Conservation (phyloP, 176 grass and related monocot genomes). For the Triticum turgidum region DNA sequence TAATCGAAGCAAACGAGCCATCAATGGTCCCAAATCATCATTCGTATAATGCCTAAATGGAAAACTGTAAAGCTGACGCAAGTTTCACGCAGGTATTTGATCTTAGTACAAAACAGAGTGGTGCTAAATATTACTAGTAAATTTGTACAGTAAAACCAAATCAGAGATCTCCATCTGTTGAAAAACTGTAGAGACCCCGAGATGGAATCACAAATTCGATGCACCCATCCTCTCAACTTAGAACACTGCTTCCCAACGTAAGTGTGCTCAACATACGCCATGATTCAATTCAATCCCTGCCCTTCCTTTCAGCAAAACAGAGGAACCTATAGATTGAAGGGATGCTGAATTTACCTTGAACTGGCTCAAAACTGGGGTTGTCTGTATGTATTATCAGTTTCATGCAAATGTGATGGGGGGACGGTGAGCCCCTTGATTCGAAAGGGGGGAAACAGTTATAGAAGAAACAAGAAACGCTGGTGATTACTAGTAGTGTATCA, state of each 20-base stretch:
- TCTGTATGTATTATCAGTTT: background rate
- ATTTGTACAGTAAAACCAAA: slow-evolving; percentile 3
- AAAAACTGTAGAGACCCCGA: background rate
- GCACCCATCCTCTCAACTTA: too few relatives aligned
- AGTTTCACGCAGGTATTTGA: background rate
- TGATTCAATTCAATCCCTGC: background rate
- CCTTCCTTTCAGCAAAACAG: background rate
- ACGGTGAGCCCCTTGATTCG: background rate
- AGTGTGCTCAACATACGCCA: too few relatives aligned
- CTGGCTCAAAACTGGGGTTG: background rate
- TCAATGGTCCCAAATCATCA: background rate
- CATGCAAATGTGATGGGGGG: background rate
- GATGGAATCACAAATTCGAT: background rate
- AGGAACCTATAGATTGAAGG: background rate
- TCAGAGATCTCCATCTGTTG: background rate
- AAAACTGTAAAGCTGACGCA: background rate
- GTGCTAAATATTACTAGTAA: background rate
- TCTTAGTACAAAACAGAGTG: background rate
- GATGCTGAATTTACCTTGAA: background rate
- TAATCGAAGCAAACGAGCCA: background rate
- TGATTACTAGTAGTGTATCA: too few relatives aligned
- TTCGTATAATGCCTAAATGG: background rate
- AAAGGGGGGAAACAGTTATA: too few relatives aligned
- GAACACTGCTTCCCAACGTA: too few relatives aligned
- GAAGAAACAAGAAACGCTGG: background rate